Conservation (phyloP, 768 basidiomycete species). For the Pseudohyphozyma bogoriensis region DNA sequence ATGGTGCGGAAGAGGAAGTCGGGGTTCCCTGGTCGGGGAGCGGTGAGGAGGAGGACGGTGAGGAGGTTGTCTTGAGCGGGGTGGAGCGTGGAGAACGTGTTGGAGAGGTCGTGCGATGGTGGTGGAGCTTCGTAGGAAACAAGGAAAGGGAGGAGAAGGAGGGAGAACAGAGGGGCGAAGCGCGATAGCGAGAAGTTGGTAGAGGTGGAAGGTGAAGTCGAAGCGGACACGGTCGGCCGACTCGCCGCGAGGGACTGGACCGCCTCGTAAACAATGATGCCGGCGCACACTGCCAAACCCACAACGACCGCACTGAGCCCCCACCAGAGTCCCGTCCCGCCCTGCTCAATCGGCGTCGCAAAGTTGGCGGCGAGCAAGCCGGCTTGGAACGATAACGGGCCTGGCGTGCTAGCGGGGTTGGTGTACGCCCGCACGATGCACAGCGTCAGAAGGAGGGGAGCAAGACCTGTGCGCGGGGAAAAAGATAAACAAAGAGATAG, state of each 20-base stretch:
- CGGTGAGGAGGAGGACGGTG: slow-evolving; percentile 22
- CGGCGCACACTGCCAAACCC: neutral
- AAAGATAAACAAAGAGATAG: neutral
- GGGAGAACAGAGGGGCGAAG: neutral
- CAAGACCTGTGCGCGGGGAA: neutral
- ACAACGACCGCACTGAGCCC: slow-evolving; percentile 1
- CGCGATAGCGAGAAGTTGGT: neutral
- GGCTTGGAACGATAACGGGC: neutral
- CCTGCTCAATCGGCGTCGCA: neutral
- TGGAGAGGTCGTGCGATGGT: neutral
- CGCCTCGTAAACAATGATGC: neutral
- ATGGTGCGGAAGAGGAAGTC: slow-evolving; percentile 14
- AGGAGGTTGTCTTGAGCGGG: neutral
- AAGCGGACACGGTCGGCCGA: no score
- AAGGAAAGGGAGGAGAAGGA: slow-evolving; percentile 1
- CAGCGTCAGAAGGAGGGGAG: slow-evolving; percentile 7
- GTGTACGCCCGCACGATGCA: neutral
- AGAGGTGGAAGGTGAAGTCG: neutral
- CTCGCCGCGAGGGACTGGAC: neutral
- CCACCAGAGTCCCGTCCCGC: slow-evolving; percentile 9
- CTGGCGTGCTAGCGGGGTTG: neutral
- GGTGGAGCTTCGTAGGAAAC: neutral
- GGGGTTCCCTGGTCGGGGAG: slow-evolving; percentile 15
- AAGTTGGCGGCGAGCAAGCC: slow-evolving; percentile 1
- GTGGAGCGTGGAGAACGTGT: slow-evolving; percentile 4